Evolutionary conservation across 2,329 filamentous ascomycete genomes (phyloP), one percentile per base, ranked within the genome.

Genomic region (Cephalotrichum gorgonifer): DNA sequence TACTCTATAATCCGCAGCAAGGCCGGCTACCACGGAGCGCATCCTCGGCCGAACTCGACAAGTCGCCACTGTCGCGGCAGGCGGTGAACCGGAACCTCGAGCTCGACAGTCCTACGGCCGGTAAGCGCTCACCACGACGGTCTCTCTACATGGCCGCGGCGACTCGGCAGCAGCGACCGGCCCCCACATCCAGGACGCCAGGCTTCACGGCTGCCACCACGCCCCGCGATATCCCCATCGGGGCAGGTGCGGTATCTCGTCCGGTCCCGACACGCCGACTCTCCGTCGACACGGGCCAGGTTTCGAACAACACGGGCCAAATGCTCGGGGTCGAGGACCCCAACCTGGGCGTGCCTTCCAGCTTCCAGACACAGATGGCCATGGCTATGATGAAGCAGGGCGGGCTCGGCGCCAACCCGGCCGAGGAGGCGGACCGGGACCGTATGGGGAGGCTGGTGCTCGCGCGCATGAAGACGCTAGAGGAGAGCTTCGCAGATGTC

Each of bases 401-500:
- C 81, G 48, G 76, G 75, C 57, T 66, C 62, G 17, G 61, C 62
- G 28, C 67, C 62, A 28, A 62, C 62, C 35, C 55, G 2, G 45
- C 56, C 28, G 66, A 70, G 43, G 51, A 62, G 4, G 64, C 60
- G 49, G 70, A 72, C 73, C 78, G 63, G 23, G 84, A 87, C 59
- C 78, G 86, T 38, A 85, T 90, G 76, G 82, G 83, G 56, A 79
- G 88, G 50, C 75, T 95, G 43, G 85, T 96, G 65, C 71, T 96
- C 43, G 88, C 88, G 8, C 75, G 88, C 30, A 96, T 96, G 88
- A 93, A 93, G 63, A 91, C 85, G 7, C 74, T 97, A 2, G 90
- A 97, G 62, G 88, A 95, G 65, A 85, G 89, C 14, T 91, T 97
- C 63, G 78, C 85, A 2, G 88, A 95, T 52, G 83, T 95, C n/a